phyloP scores from a whole-genome alignment of 768 basidiomycete species.

The Boletus rubropictus region DNA sequence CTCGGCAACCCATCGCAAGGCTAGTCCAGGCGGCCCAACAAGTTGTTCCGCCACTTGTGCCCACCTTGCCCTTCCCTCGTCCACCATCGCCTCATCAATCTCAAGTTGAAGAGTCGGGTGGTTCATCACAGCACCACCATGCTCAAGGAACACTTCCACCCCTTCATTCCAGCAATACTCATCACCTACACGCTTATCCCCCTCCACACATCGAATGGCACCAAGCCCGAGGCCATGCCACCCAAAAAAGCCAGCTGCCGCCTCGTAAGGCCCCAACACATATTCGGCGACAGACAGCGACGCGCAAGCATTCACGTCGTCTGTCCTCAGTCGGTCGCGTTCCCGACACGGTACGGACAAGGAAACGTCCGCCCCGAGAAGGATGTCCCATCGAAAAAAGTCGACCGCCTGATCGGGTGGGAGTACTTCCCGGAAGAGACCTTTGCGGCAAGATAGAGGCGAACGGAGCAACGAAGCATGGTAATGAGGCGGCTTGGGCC shows the following conservation, averaged over 20 bases:
- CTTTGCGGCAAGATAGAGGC: slow-evolving; percentile 22
- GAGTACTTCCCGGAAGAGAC: slow-evolving; percentile 21
- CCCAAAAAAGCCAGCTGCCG: slow-evolving; percentile 26
- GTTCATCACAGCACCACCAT: background rate
- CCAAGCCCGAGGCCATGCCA: slow-evolving; percentile 24
- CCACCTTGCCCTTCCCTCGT: slow-evolving; percentile 22
- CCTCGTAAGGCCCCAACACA: slow-evolving; percentile 22
- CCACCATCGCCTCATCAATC: slow-evolving; percentile 21
- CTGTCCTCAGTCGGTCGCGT: background rate
- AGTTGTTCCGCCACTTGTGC: slow-evolving; percentile 15
- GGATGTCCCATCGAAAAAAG: slow-evolving; percentile 24
- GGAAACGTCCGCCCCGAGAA: slow-evolving; percentile 1
- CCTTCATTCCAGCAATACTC: background rate
- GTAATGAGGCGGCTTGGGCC: slow-evolving; percentile 27
- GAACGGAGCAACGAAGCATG: slow-evolving; percentile 26
- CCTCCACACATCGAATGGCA: background rate
- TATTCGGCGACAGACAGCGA: slow-evolving; percentile 18
- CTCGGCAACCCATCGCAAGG: slow-evolving; percentile 3
- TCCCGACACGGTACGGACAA: background rate
- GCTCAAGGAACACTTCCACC: background rate
- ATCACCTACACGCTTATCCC: background rate
- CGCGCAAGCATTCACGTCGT: background rate
- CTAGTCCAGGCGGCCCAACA: slow-evolving; percentile 17
- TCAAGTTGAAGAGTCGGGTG: slow-evolving; percentile 4
- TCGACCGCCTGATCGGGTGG: slow-evolving; percentile 18